A percentile compares a stretch with the other conserved stretches of the same genome.
These are phyloP conservation scores for Phytophthora nicotianae DNA, from an alignment of 352 stramenopile species.

Conservation along the genomic window DNA sequence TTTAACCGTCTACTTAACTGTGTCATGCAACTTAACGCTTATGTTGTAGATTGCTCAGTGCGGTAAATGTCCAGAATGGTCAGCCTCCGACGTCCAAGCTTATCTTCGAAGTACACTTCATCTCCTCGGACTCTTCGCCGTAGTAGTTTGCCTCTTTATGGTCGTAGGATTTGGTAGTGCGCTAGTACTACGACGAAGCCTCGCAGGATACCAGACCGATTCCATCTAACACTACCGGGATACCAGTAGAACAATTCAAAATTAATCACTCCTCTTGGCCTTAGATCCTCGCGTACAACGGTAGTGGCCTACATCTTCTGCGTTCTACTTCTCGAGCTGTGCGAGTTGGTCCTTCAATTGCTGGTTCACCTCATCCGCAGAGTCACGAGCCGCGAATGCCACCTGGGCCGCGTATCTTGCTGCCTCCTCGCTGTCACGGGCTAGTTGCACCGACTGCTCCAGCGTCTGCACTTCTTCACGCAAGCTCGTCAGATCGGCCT, in stretches of 20 bases:
- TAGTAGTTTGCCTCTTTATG: constrained; percentile 81
- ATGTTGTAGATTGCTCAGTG: constrained; percentile 62
- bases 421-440: constrained; percentile 75
- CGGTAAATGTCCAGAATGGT: constrained; percentile 83
- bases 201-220: constrained; percentile 85
- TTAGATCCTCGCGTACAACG: constrained; percentile 22
- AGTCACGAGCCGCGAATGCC: constrained; percentile 71
- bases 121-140: constrained; percentile 65
- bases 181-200: constrained; percentile 72
- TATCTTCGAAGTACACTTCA: constrained; percentile 71
- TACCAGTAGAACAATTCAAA: constrained; percentile 40
- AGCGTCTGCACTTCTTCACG: constrained; percentile 51
- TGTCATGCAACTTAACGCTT: constrained; percentile 6
- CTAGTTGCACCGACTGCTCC: constrained; percentile 45
- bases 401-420: constrained; percentile 73
- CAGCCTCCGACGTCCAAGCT: constrained; percentile 60
- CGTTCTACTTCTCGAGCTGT: constrained; percentile 36
- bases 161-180: constrained; percentile 69
- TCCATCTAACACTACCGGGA: constrained; percentile 58
- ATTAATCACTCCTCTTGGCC: constrained; percentile 31
- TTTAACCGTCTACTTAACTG: not conserved
- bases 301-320: constrained; percentile 24
- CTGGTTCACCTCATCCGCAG: constrained; percentile 53
- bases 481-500: constrained; percentile 39
- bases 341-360: constrained; percentile 50